A percentile compares a stretch with the other conserved stretches of the same genome.
phyloP scores from a whole-genome alignment of 306 rosid genomes.

The Senna tora region DNA sequence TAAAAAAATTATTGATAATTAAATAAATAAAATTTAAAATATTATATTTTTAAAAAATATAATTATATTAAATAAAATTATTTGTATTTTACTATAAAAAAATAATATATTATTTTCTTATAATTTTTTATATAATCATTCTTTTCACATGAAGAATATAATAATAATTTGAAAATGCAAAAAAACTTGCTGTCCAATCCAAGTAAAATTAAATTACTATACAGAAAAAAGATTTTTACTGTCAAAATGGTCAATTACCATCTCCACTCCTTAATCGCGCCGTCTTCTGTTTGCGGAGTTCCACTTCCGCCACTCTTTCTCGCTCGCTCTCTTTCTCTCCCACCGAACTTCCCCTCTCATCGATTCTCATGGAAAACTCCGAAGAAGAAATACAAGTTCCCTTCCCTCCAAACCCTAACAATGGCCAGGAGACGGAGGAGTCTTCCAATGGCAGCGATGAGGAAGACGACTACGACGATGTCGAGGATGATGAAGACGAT shows the following conservation, averaged over 20 bases:
- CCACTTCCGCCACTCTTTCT: conserved; percentile 10
- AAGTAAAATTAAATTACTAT: too few relatives aligned
- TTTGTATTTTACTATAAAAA: too few relatives aligned
- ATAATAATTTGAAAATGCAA: too few relatives aligned
- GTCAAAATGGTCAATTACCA: not conserved
- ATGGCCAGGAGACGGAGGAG: conserved; percentile 29
- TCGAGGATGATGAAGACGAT: conserved; percentile 33
- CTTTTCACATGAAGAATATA: too few relatives aligned
- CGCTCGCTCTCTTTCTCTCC: not conserved
- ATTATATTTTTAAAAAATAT: too few relatives aligned
- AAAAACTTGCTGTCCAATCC: too few relatives aligned
- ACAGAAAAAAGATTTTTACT: not conserved
- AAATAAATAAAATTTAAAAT: too few relatives aligned
- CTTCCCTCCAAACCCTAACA: conserved; percentile 42
- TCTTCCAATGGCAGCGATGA: conserved; percentile 43
- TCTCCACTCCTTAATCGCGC: not conserved
- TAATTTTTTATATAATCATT: too few relatives aligned
- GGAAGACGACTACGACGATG: conserved; percentile 42
- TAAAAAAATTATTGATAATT: too few relatives aligned
- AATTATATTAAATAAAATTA: too few relatives aligned
- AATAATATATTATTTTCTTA: too few relatives aligned
- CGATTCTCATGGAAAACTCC: conserved; percentile 49
- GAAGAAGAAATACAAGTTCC: conserved; percentile 45
- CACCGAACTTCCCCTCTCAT: conserved; percentile 10
- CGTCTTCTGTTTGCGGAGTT: conserved; percentile 1